phyloP scores from a whole-genome alignment of 2,329 filamentous ascomycete genomes.

The Amesomyces nigricolor region DNA sequence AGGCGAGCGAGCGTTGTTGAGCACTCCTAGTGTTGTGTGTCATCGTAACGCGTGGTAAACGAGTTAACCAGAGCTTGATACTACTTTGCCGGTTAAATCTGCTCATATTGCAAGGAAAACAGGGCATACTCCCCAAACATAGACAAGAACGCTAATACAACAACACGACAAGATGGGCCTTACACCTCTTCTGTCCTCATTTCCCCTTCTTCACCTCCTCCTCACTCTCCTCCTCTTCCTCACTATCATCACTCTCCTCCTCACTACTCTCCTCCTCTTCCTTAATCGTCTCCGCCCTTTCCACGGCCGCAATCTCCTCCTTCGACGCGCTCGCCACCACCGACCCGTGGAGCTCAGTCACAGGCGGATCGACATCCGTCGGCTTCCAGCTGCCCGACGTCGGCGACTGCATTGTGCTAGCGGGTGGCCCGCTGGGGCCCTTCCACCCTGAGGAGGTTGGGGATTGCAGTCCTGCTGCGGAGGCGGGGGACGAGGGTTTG shows the following conservation, averaged over 20 bases:
- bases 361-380: conserved; percentile 29
- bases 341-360: conserved; percentile 33
- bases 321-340: conserved; percentile 31
- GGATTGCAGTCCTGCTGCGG: conserved; percentile 37
- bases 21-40: too few relatives aligned
- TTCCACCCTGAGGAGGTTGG: conserved; percentile 43
- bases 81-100: too few relatives aligned
- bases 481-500: background rate
- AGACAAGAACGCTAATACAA: background rate
- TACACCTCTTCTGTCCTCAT: background rate
- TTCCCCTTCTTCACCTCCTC: background rate
- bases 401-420: conserved; percentile 38
- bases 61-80: background rate
- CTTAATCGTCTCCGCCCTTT: conserved; percentile 36
- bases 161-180: background rate
- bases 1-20: too few relatives aligned
- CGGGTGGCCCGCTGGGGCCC: conserved; percentile 25
- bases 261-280: conserved; percentile 33
- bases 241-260: conserved; percentile 20
- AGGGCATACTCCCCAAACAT: too few relatives aligned
- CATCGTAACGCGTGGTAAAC: too few relatives aligned
- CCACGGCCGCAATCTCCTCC: conserved; percentile 37
- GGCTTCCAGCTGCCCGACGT: conserved; percentile 36
- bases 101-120: too few relatives aligned
- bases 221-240: background rate